Conservation (phyloP, 805 yeast genomes). For the Candida dendrica region DNA sequence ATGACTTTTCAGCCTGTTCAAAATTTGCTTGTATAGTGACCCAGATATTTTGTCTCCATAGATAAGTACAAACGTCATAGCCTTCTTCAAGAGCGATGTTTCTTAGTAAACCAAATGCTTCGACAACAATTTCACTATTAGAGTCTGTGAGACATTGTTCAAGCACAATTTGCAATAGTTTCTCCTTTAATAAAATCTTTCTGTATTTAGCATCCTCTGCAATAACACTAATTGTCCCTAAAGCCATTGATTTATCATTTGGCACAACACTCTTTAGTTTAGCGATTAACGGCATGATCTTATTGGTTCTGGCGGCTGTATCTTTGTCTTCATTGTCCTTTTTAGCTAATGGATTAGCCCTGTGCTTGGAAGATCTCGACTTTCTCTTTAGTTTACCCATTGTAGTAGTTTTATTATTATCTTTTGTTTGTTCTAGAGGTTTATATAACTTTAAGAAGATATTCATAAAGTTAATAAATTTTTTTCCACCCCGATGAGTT, state of each 20-base stretch:
- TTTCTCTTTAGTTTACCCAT: constrained; percentile 78
- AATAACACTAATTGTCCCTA: constrained; percentile 63
- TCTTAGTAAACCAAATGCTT: constrained; percentile 73
- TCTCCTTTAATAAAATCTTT: constrained; percentile 59
- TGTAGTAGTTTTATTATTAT: no score
- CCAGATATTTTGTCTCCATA: constrained; percentile 81
- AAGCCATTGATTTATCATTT: constrained; percentile 72
- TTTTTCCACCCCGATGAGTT: neutral
- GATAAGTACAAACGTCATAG: constrained; percentile 63
- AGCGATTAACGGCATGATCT: constrained; percentile 60
- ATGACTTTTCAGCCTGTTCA: constrained; percentile 41
- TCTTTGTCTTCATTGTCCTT: constrained; percentile 26
- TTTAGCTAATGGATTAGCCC: constrained; percentile 24
- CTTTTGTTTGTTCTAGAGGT: no score
- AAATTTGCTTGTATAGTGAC: constrained; percentile 46
- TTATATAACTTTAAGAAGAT: no score
- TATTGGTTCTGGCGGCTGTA: constrained; percentile 45
- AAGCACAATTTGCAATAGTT: constrained; percentile 54
- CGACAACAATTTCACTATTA: constrained; percentile 71
- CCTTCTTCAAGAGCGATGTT: constrained; percentile 84
- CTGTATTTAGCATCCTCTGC: constrained; percentile 66
- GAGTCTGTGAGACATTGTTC: constrained; percentile 60
- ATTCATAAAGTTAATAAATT: no score
- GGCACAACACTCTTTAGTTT: constrained; percentile 56
- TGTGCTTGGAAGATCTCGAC: constrained; percentile 40